Base-by-base conservation (phyloP, 139 green algal genomes). In the Gonium pectorale region DNA sequence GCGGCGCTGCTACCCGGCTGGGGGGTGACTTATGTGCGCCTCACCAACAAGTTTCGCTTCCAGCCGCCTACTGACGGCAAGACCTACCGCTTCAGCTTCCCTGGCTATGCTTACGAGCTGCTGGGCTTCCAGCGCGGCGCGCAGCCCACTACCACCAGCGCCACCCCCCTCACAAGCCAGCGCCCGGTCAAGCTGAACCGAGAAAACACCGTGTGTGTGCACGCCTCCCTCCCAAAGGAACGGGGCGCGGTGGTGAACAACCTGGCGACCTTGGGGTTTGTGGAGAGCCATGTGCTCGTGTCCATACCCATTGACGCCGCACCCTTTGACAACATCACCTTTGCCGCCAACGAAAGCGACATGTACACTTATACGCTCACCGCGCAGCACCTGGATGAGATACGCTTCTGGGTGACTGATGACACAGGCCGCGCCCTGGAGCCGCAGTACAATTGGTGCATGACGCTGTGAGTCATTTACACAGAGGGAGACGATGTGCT, bases 201-300 rank as follows among this genome's bases (percentile, higher is more conserved):
- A 33, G 56, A 64, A 6, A 33, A 8, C 24, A 8, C 19, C 60
- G 8, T 67, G 11, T 38, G 5, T 6, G 37, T 66, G 13, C 66
- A 44, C 3, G 19, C 2, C 19, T 7, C 33, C 38, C 17, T 73
- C 2, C 66, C 66, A 21, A 73, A 73, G 66, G 21, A 52, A 73
- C 17, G 38, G 38, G 66, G 66, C 21, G 38, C 40, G 26, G 67
- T 74, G 22, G 3, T 74, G 22, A 26, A 74, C 67, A 74, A 56
- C 67, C 26, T 38, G 24, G 40, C 40, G 6, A 56, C 40, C 40
- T 37, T 24, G 22, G 40, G 26, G 40, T 56, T 74, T 24, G 40
- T 74, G 37, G 67, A 74, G 67, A 73, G 66, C 66, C 17, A 73
- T 73, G 66, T 73, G 66, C 38, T 73, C 21, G 66, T 73, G 15